Evolutionary conservation across 805 yeast genomes (phyloP), one percentile per base, ranked within the genome.

Genomic region (Metschnikowia drakensbergensis): DNA sequence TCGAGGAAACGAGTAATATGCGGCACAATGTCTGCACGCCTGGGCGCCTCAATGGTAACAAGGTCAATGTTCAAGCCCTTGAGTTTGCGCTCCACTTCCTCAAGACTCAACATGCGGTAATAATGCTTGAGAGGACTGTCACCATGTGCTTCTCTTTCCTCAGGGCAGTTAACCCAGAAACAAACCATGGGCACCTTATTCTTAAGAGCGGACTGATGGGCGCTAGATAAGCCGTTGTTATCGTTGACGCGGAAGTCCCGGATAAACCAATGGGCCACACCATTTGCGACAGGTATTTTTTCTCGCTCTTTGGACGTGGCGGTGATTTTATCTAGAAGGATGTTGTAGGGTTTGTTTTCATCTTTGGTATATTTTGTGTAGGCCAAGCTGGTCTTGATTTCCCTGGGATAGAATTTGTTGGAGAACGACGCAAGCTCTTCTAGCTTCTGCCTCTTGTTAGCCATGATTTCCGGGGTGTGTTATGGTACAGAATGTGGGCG

Each of bases 221-320:
- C 76, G 13, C 64, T 51, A 10, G 51, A 58, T 35, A 79, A 62
- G 0, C 72, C 76, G 1, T 60, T 62, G 54, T 79, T 79, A 55
- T 79, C 81, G 7, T 57, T 60, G 6, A 69, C 47, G 39, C 83
- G 62, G 27, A 79, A 59, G 52, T 80, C 84, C 33, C 70, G 65
- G 13, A 74, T 58, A 46, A 79, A 77, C 71, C 80, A 69, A 57
- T 77, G 81, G 17, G 75, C 69, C 10, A 73, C 62, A 26, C 56
- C 55, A n/a, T 54, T 62, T 28, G 54, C 53, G 13, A 48, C 29
- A 26, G 55, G 43, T 11, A 58, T 25, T 11, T 22, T 45, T 11
- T 48, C 46, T 22, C 54, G 48, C 44, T 43, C 42, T 30, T 44
- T 46, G 38, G 37, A 41, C 17, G 61, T 54, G 3, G 42, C 45